A percentile compares a stretch with the other conserved stretches of the same genome.
These are phyloP conservation scores for Populus alba DNA, from an alignment of 345 rosid species.

Conservation along the genomic window DNA sequence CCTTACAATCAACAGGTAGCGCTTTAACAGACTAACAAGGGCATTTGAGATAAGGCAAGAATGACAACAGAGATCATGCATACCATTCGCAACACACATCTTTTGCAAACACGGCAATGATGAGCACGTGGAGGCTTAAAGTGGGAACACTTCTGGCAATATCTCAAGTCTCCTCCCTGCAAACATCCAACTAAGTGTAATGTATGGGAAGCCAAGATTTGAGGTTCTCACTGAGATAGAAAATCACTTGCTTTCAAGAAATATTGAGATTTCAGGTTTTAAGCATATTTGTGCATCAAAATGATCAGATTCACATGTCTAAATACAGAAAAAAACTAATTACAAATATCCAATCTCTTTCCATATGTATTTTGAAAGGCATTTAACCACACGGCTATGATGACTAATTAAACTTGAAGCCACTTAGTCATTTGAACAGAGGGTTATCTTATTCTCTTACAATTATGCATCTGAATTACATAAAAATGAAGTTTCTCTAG, in stretches of 20 bases:
- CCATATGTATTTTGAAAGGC: neutral
- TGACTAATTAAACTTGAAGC: neutral
- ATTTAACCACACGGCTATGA: neutral
- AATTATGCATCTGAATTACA: neutral
- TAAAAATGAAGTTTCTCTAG: neutral
- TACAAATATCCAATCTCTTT: neutral
- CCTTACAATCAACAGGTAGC: constrained; percentile 59
- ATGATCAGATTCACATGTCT: neutral
- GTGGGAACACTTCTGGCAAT: constrained; percentile 85
- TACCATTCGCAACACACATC: constrained; percentile 94
- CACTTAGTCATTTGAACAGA: neutral
- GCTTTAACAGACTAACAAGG: constrained; percentile 31
- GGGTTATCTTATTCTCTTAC: neutral
- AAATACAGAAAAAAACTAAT: neutral
- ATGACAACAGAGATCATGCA: constrained; percentile 22
- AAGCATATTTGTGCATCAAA: neutral
- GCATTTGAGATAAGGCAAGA: constrained; percentile 19
- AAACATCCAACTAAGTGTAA: constrained; percentile 23
- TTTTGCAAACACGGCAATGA: constrained; percentile 89
- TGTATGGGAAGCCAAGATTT: neutral
- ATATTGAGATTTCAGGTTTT: neutral
- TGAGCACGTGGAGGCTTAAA: constrained; percentile 93
- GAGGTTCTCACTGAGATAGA: neutral
- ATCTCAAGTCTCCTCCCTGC: constrained; percentile 93
- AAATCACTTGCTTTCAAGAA: neutral